Percentiles rank a stretch among this genome's conserved stretches.
Conservation (phyloP, 2,329 filamentous ascomycete genomes). For the Fusarium zealandicum region DNA sequence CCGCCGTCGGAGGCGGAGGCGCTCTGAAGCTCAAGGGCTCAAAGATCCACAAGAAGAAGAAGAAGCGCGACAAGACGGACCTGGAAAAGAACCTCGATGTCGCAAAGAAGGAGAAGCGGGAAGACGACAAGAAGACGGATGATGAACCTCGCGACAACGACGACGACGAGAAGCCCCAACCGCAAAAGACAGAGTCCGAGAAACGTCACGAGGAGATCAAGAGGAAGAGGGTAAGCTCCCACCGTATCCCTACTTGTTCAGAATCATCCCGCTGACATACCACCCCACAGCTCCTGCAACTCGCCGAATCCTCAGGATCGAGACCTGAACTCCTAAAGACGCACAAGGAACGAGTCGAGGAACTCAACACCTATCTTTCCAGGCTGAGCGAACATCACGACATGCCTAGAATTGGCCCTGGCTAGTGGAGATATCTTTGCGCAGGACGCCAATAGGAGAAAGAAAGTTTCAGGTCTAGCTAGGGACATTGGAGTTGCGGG, state of each 20-base stretch:
- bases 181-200: slow-evolving; percentile 84
- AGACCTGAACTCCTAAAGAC: slow-evolving; percentile 87
- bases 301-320: slow-evolving; percentile 66
- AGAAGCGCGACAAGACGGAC: slow-evolving; percentile 60
- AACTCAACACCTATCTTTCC: slow-evolving; percentile 92
- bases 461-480: neutral
- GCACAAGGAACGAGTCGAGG: slow-evolving; percentile 95
- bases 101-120: slow-evolving; percentile 32
- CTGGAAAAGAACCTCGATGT: slow-evolving; percentile 57
- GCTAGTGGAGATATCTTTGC: slow-evolving; percentile 47
- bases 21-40: slow-evolving; percentile 86
- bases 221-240: slow-evolving; percentile 73
- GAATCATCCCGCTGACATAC: slow-evolving; percentile 11
- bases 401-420: slow-evolving; percentile 77
- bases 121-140: slow-evolving; percentile 36
- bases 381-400: slow-evolving; percentile 96
- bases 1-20: slow-evolving; percentile 69
- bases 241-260: neutral
- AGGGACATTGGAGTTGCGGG: slow-evolving; percentile 37
- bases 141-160: slow-evolving; percentile 45
- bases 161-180: slow-evolving; percentile 40
- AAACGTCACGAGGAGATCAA: slow-evolving; percentile 79
- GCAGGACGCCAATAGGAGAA: too few relatives aligned
- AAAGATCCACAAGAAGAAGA: slow-evolving; percentile 69
- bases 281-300: slow-evolving; percentile 74